Evolutionary conservation across 495 filamentous ascomycete species (phyloP), one percentile per base, ranked within the genome.

Genomic region (Xylaria intraflava): DNA sequence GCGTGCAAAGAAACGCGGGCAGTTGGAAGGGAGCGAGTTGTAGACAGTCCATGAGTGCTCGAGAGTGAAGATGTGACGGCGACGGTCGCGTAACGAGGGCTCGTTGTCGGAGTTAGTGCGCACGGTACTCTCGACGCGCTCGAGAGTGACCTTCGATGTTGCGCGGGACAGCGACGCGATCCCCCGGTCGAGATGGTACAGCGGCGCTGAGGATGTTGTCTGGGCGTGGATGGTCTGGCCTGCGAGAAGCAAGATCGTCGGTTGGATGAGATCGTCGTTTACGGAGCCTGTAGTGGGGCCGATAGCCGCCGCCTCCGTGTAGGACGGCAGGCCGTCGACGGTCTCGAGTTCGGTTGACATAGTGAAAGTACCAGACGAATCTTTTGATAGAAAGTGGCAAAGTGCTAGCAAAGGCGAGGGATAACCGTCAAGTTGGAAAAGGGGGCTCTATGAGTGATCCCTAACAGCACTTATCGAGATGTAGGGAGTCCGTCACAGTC

Each of bases 171-270:
- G 22, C 6, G 16, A 22, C 6, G 51, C 51, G 10, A 53, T 27
- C n/a, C 41, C 41, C 9, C 51, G 51, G 22, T 46, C 43, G 26
- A 53, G 24, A 27, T 53, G 41, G 42, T 53, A 53, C 16, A 53
- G 41, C 27, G 40, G 51, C 20, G 41, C 26, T 0, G 9, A 12
- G 17, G 14, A 30, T 14, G 51, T 30, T 0, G 51, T 23, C 30
- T 54, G 30, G 19, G 51, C 42, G 33, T 54, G 42, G 43, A 47
- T 47, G n/a, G 42, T 24, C 31, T 54, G 51, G n/a, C 51, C 43
- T 0, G 29, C 29, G 29, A 54, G 51, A 17, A 54, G 42, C 8
- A 83, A 36, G 74, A 76, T 70, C 84, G 82, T 63, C 79, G 79
- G 33, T 71, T 69, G 30, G 81, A 83, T 57, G 24, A 45, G 24